These are phyloP conservation scores for Zygotorulaspora sp. DNA, from an alignment of 805 yeast genomes.

Conservation along the genomic window DNA sequence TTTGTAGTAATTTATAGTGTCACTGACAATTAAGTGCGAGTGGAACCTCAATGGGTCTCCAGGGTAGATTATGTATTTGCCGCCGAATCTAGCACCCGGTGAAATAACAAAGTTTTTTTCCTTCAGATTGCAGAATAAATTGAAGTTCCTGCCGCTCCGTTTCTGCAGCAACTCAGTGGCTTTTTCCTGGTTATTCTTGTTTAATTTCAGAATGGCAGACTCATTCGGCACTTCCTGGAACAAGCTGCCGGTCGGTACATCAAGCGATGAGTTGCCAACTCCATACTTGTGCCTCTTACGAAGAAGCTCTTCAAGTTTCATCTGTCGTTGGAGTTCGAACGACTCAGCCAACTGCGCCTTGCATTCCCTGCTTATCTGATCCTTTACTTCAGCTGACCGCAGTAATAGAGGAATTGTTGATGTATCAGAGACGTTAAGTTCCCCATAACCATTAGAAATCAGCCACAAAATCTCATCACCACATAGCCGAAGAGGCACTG, in stretches of 20 bases:
- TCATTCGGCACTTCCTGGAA: slow-evolving; percentile 23
- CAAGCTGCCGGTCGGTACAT: slow-evolving; percentile 24
- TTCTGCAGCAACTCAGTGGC: neutral
- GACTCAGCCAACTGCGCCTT: slow-evolving; percentile 10
- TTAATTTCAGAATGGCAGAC: slow-evolving; percentile 8
- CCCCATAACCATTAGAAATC: slow-evolving; percentile 41
- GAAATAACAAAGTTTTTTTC: slow-evolving; percentile 50
- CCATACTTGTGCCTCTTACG: slow-evolving; percentile 22
- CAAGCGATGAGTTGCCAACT: slow-evolving; percentile 4
- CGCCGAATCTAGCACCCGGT: slow-evolving; percentile 92
- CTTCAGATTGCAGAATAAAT: slow-evolving; percentile 35
- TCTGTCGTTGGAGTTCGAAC: slow-evolving; percentile 21
- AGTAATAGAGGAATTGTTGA: slow-evolving; percentile 21
- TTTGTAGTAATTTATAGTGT: slow-evolving; percentile 42
- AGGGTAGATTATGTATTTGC: slow-evolving; percentile 83
- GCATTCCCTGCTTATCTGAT: slow-evolving; percentile 11
- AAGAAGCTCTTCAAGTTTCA: slow-evolving; percentile 21
- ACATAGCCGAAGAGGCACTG: slow-evolving; percentile 72
- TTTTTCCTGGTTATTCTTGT: neutral
- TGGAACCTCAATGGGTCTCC: slow-evolving; percentile 92
- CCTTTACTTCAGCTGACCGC: slow-evolving; percentile 5
- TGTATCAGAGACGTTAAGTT: slow-evolving; percentile 42
- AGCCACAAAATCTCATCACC: slow-evolving; percentile 73
- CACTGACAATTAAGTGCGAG: slow-evolving; percentile 69
- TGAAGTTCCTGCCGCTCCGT: slow-evolving; percentile 22